phyloP scores from a whole-genome alignment of 192 early-diverging fungal species.

The Coemansia sp. region DNA sequence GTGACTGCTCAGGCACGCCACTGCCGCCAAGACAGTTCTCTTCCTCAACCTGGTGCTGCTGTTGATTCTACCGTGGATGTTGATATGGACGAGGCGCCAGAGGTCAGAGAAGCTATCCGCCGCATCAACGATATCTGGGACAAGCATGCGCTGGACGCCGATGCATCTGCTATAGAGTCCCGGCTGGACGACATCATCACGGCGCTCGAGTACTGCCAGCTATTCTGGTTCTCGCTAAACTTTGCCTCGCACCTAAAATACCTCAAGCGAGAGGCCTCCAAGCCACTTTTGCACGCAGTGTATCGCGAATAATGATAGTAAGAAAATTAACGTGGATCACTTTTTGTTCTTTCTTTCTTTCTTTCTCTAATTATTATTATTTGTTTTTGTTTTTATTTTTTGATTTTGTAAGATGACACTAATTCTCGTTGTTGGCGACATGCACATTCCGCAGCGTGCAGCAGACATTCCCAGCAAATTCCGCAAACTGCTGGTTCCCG shows the following conservation, averaged over 20 bases:
- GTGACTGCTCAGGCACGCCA: conserved; percentile 11
- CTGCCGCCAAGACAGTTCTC: no score
- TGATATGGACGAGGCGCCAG: not conserved
- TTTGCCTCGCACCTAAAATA: conserved; percentile 47
- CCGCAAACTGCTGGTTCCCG: conserved; percentile 90
- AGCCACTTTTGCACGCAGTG: conserved; percentile 29
- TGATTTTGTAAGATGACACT: conserved; percentile 53
- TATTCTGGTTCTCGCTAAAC: conserved; percentile 53
- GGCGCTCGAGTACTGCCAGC: conserved; percentile 49
- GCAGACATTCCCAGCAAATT: conserved; percentile 90
- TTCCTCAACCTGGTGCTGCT: no score
- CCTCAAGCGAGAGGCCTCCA: conserved; percentile 26
- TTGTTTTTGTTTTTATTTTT: not conserved
- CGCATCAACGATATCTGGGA: conserved; percentile 48
- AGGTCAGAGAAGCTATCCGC: conserved; percentile 18
- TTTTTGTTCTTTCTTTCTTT: conserved; percentile 4
- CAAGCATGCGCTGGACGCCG: conserved; percentile 9
- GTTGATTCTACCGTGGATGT: not conserved
- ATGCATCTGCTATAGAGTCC: conserved; percentile 15
- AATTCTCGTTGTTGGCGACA: conserved; percentile 89
- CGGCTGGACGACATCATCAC: conserved; percentile 39
- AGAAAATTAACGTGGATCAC: not conserved
- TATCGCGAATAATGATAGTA: conserved; percentile 25
- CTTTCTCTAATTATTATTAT: not conserved
- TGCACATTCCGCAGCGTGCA: conserved; percentile 93